A percentile compares a stretch with the other conserved stretches of the same genome.
phyloP scores from a whole-genome alignment of 1,139 yeast species.

The Maudiozyma humilis region DNA sequence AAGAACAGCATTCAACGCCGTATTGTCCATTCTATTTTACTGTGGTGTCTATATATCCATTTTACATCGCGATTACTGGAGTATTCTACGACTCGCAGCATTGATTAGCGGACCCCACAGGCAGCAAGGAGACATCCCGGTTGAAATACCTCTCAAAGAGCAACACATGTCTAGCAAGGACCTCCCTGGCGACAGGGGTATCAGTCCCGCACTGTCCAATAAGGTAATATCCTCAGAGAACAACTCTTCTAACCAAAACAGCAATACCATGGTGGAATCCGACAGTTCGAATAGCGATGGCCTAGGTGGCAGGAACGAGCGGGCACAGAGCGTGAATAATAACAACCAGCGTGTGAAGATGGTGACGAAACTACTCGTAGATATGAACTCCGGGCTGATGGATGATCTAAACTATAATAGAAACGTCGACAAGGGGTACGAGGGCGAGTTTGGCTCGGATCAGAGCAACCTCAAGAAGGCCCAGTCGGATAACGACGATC shows the following conservation, averaged over 20 bases:
- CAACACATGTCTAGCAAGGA: neutral
- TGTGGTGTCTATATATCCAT: too few relatives aligned
- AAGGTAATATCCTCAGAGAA: neutral
- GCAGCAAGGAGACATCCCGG: neutral
- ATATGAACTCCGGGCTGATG: constrained; percentile 25
- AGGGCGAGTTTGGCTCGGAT: neutral
- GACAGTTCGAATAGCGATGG: neutral
- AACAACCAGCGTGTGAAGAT: constrained; percentile 14
- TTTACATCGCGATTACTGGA: too few relatives aligned
- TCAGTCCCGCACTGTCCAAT: neutral
- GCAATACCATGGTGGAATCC: constrained; percentile 1
- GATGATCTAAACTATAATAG: constrained; percentile 25
- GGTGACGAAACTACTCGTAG: constrained; percentile 24
- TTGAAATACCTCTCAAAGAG: neutral
- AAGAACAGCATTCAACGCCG: too few relatives aligned
- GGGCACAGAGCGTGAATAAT: neutral
- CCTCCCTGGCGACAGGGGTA: neutral
- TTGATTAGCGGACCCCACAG: too few relatives aligned
- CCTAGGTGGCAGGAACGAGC: neutral
- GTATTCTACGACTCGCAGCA: too few relatives aligned
- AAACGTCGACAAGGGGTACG: constrained; percentile 5
- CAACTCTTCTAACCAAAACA: constrained; percentile 4
- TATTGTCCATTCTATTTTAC: too few relatives aligned
- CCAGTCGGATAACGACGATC: neutral
- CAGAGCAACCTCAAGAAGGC: neutral